These are phyloP conservation scores for Pythium biforme DNA, from an alignment of 352 stramenopile species.

Conservation along the genomic window DNA sequence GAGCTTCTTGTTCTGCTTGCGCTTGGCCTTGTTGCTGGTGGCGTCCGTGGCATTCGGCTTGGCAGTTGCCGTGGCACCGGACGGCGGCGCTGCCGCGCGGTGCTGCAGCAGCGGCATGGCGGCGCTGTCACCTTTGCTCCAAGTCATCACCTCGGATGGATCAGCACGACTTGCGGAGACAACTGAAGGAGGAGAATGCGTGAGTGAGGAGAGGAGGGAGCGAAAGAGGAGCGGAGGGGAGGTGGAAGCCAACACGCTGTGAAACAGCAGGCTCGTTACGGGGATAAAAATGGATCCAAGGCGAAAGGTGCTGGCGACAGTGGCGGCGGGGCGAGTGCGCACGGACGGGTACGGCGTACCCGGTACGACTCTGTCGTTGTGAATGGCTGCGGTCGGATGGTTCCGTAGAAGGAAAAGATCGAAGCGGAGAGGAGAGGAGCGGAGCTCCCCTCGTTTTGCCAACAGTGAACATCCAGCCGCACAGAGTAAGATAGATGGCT, in stretches of 20 bases:
- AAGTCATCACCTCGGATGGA: conserved; percentile 10
- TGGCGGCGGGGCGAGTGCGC: conserved; percentile 4
- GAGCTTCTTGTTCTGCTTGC: conserved; percentile 10
- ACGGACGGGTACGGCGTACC: neutral
- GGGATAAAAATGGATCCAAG: conserved; percentile 8
- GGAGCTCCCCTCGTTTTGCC: neutral
- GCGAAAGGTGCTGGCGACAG: conserved; percentile 1
- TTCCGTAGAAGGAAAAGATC: conserved; percentile 16
- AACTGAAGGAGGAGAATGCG: conserved; percentile 4
- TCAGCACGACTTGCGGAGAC: neutral
- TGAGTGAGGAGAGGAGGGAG: neutral
- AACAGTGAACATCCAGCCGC: no score
- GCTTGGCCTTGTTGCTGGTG: conserved; percentile 4
- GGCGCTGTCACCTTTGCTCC: conserved; percentile 20
- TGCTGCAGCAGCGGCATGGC: conserved; percentile 54
- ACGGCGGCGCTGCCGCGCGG: conserved; percentile 15
- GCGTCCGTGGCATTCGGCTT: neutral
- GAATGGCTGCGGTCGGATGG: neutral
- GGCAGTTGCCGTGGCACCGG: no score
- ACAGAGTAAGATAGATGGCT: neutral
- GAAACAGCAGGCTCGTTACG: conserved; percentile 1
- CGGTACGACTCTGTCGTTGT: neutral
- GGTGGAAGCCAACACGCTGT: neutral
- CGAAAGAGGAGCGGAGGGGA: neutral
- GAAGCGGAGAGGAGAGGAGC: neutral